Conservation (phyloP, 495 filamentous ascomycete genomes). For the Parathielavia hyrcaniae region DNA sequence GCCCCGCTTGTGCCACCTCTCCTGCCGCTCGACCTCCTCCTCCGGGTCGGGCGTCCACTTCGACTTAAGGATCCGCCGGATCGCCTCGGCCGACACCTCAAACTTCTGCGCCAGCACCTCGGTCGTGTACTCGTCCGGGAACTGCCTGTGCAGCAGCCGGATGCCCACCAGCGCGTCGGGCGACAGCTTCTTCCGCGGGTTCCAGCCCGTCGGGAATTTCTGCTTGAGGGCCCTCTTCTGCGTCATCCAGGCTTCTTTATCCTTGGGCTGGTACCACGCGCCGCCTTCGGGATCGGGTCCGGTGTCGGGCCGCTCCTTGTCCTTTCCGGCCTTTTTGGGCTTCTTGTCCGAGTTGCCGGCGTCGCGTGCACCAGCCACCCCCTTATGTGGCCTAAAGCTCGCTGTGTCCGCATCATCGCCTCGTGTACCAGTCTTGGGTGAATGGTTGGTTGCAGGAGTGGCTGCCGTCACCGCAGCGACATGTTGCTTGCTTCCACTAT, state of each 20-base stretch:
- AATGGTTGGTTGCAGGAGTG: neutral
- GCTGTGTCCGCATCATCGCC: neutral
- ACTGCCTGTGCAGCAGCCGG: conserved; percentile 64
- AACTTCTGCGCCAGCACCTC: conserved; percentile 69
- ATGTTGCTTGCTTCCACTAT: neutral
- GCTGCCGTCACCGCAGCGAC: neutral
- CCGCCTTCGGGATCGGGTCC: neutral
- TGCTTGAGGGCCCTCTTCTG: conserved; percentile 30
- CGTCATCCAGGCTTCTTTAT: conserved; percentile 21
- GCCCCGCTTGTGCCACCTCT: conserved; percentile 74
- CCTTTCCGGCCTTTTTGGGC: neutral
- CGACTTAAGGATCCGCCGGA: conserved; percentile 76
- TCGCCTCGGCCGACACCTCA: conserved; percentile 75
- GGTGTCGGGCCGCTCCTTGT: conserved; percentile 8
- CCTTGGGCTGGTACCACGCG: neutral
- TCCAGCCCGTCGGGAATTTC: conserved; percentile 73
- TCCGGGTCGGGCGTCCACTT: conserved; percentile 69
- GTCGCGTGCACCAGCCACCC: neutral
- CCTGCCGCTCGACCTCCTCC: conserved; percentile 53
- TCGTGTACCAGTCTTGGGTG: neutral
- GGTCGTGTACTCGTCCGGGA: conserved; percentile 70
- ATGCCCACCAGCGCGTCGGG: conserved; percentile 88
- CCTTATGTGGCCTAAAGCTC: neutral
- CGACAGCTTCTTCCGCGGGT: conserved; percentile 76
- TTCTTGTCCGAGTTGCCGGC: neutral